Conservation (phyloP, 2,329 filamentous ascomycete species). For the Cyanodermella asteris region DNA sequence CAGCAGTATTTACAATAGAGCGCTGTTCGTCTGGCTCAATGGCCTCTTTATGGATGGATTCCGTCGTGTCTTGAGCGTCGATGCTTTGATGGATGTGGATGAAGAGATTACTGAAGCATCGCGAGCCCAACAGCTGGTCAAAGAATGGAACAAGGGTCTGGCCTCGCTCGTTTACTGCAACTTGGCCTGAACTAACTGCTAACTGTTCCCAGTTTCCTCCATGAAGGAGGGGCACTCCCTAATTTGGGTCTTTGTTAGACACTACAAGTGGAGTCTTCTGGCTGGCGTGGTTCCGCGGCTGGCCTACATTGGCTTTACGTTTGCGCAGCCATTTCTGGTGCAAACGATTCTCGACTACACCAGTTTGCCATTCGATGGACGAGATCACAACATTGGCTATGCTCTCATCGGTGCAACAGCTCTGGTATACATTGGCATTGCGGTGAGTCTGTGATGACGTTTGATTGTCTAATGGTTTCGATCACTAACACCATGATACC, state of each 20-base stretch:
- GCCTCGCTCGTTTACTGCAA: too few species aligned
- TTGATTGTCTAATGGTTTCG: too few species aligned
- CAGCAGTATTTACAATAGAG: conserved; percentile 26
- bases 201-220: too few species aligned
- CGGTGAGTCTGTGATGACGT: conserved; percentile 7
- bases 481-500: too few species aligned
- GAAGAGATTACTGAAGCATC: conserved; percentile 10
- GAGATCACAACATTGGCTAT: conserved; percentile 8
- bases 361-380: conserved; percentile 1
- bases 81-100: conserved; percentile 24
- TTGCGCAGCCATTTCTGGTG: conserved; percentile 9
- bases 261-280: conserved; percentile 5
- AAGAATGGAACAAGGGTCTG: conserved; percentile 3
- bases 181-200: too few species aligned
- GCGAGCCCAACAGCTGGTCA: conserved; percentile 2
- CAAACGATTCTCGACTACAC: conserved; percentile 4
- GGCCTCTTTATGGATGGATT: conserved; percentile 28
- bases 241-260: conserved; percentile 2
- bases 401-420: conserved; percentile 11
- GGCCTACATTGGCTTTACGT: conserved; percentile 7
- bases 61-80: conserved; percentile 19
- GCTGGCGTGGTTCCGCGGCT: conserved; percentile 7
- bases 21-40: conserved; percentile 33
- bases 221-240: conserved; percentile 2
- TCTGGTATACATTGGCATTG: conserved; percentile 11